phyloP scores from a whole-genome alignment of 805 yeast genomes.

The Nakazawaea wyomingensis region DNA sequence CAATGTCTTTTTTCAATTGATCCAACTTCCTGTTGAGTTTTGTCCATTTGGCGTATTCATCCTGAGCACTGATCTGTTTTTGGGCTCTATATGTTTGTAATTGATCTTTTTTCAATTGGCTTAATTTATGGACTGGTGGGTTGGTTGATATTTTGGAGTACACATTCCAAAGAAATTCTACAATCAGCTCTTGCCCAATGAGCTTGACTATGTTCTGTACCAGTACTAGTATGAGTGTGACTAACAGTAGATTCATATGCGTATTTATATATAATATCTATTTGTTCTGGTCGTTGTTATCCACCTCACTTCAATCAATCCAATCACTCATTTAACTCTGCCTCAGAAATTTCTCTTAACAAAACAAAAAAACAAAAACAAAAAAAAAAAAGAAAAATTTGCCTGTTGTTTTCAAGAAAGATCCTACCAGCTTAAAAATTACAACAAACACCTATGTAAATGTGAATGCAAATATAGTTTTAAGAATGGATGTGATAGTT shows the following conservation, averaged over 20 bases:
- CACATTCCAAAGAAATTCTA: slow-evolving; percentile 33
- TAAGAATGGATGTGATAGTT: too few relatives aligned
- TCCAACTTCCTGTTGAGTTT: slow-evolving; percentile 74
- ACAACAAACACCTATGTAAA: too few relatives aligned
- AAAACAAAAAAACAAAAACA: too few relatives aligned
- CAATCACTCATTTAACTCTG: too few relatives aligned
- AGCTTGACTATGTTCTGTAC: slow-evolving; percentile 4
- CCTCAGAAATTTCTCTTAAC: too few relatives aligned
- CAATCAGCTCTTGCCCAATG: slow-evolving; percentile 18
- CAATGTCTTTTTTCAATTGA: slow-evolving; percentile 48
- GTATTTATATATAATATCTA: not conserved
- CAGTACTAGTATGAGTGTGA: slow-evolving; percentile 2
- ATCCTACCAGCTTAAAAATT: too few relatives aligned
- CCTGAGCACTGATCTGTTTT: slow-evolving; percentile 73
- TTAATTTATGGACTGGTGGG: slow-evolving; percentile 24
- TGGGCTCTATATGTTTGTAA: slow-evolving; percentile 45
- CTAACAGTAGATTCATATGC: slow-evolving; percentile 3
- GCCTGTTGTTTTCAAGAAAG: too few relatives aligned
- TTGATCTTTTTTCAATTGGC: slow-evolving; percentile 37
- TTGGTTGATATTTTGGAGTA: slow-evolving; percentile 34
- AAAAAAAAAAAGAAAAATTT: too few relatives aligned
- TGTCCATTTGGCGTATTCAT: slow-evolving; percentile 95
- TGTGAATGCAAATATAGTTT: too few relatives aligned
- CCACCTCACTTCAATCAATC: too few relatives aligned
- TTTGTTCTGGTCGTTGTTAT: too few relatives aligned